phyloP scores from a whole-genome alignment of 2,329 filamentous ascomycete species.

The Camillea tinctor region DNA sequence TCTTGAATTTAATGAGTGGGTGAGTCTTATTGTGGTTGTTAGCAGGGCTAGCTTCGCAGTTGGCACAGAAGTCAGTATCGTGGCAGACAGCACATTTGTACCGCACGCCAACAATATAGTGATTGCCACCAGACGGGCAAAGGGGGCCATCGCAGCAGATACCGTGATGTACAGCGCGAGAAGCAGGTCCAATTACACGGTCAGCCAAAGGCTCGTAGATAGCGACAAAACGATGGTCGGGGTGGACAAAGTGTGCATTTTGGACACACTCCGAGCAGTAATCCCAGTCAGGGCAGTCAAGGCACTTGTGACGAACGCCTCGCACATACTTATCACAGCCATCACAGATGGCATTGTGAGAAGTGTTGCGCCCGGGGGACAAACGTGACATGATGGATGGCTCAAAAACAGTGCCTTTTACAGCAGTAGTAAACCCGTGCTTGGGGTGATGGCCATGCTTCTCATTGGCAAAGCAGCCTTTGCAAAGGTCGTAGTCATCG shows the following conservation, averaged over 20 bases:
- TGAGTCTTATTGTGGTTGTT: constrained; percentile 94
- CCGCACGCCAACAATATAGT: constrained; percentile 80
- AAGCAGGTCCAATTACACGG: constrained; percentile 36
- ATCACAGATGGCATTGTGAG: constrained; percentile 90
- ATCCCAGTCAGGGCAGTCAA: constrained; percentile 97
- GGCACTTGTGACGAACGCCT: constrained; percentile 93
- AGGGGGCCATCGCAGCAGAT: constrained; percentile 95
- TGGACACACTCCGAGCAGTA: constrained; percentile 78
- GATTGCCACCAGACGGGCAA: constrained; percentile 62
- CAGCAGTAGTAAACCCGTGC: constrained; percentile 73
- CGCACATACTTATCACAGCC: constrained; percentile 85
- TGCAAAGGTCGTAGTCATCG: constrained; percentile 90
- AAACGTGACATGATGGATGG: constrained; percentile 65
- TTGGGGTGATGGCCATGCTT: constrained; percentile 88
- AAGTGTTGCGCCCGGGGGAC: constrained; percentile 73
- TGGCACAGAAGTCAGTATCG: constrained; percentile 92
- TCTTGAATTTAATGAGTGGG: constrained; percentile 95
- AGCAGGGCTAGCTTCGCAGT: constrained; percentile 82
- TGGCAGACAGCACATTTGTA: constrained; percentile 98
- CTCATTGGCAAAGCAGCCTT: constrained; percentile 71
- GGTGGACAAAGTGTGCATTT: constrained; percentile 67
- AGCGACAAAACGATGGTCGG: constrained; percentile 82
- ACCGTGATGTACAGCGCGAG: constrained; percentile 66
- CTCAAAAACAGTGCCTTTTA: constrained; percentile 60
- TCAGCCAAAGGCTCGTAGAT: constrained; percentile 71